Evolutionary conservation across 352 stramenopile genomes (phyloP).

Genomic region (Globisporangium spinosum): DNA sequence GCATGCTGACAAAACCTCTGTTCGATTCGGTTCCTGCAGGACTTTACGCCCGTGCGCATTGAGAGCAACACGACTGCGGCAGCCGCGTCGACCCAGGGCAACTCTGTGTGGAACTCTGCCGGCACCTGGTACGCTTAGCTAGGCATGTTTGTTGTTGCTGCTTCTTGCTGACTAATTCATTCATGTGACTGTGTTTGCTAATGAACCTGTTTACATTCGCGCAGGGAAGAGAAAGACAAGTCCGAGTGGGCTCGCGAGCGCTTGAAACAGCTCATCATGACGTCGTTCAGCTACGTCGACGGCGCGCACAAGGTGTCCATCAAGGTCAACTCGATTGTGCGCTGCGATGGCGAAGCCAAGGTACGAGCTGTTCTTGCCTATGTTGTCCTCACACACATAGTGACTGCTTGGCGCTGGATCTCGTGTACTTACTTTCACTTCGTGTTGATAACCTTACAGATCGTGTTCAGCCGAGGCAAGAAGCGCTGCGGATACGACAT

Average conservation of each 20-base stretch:
- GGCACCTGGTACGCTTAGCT: conserved; percentile 60
- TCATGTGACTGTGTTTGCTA: background rate
- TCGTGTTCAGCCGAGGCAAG: conserved; percentile 81
- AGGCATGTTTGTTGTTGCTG: background rate
- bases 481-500: conserved; percentile 86
- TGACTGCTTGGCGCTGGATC: background rate
- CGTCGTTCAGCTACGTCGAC: conserved; percentile 54
- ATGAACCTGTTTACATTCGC: background rate
- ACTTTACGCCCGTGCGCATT: conserved; percentile 77
- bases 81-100: conserved; percentile 24
- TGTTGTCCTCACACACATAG: background rate
- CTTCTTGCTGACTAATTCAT: background rate
- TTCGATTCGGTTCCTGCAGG: conserved; percentile 26
- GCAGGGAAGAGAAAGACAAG: conserved; percentile 80
- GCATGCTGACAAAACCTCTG: background rate
- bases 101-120: conserved; percentile 78
- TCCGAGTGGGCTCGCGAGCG: conserved; percentile 72
- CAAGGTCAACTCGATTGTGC: conserved; percentile 57
- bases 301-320: conserved; percentile 42
- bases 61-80: conserved; percentile 26
- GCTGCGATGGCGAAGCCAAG: conserved; percentile 80
- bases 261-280: conserved; percentile 68
- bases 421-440: background rate
- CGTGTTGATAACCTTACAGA: conserved; percentile 21
- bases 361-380: conserved; percentile 23